Evolutionary conservation across 2,329 filamentous ascomycete genomes (phyloP).

Genomic region (Sporothrix inflata): DNA sequence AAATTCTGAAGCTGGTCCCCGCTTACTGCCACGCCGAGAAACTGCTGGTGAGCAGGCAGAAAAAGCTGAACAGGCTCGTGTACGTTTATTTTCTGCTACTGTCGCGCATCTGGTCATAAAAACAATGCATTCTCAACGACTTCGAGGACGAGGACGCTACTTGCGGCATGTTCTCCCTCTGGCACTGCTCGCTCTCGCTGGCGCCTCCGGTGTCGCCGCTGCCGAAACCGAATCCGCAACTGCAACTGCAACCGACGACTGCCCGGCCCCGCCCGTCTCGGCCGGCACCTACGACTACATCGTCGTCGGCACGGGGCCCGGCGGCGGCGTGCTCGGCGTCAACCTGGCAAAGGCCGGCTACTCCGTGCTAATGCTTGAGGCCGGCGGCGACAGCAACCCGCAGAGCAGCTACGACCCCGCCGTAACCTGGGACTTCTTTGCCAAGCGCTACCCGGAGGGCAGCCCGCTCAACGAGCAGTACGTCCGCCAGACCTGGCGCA

Average conservation of each 20-base stretch:
- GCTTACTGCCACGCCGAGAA: too few species aligned
- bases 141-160: background rate
- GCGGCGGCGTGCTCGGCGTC: background rate
- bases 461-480: background rate
- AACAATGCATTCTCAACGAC: background rate
- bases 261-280: background rate
- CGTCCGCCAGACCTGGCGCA: background rate
- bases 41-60: too few species aligned
- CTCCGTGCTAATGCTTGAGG: constrained; percentile 58
- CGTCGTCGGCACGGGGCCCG: background rate
- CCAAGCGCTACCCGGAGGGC: constrained; percentile 50
- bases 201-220: too few species aligned
- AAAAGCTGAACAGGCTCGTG: too few species aligned
- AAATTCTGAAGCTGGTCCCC: too few species aligned
- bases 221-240: too few species aligned
- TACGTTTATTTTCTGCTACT: background rate
- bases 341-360: constrained; percentile 57
- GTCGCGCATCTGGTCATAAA: background rate
- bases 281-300: background rate
- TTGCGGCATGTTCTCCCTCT: background rate
- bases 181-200: background rate
- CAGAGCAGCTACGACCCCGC: constrained; percentile 52
- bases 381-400: constrained; percentile 53
- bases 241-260: background rate
- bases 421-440: constrained; percentile 60